These are phyloP conservation scores for Aspergillus fijiensis DNA, from an alignment of 2,329 filamentous ascomycete genomes.

Conservation along the genomic window DNA sequence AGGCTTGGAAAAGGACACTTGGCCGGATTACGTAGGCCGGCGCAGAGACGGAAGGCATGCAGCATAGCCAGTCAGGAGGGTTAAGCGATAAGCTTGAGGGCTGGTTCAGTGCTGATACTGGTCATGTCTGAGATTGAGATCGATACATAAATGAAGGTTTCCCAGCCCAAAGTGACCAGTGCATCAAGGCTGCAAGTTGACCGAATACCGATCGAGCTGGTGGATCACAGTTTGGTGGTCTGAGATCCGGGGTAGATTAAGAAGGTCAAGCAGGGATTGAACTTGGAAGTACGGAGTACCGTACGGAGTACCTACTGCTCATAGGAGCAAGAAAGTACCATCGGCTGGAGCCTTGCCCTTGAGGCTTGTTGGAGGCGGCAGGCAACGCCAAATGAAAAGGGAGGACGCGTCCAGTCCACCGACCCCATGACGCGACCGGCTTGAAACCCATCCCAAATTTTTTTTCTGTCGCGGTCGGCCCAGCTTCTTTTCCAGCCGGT, in stretches of 20 bases:
- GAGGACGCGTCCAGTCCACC: not conserved
- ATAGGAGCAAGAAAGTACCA: too few species aligned
- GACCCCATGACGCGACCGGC: slow-evolving; percentile 9
- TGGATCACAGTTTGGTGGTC: slow-evolving; percentile 1
- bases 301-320: too few species aligned
- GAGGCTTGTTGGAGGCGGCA: not conserved
- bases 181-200: not conserved
- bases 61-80: not conserved
- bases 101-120: not conserved
- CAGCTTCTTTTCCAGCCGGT: not conserved
- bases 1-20: not conserved
- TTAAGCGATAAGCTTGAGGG: not conserved
- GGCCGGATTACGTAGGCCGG: slow-evolving; percentile 5
- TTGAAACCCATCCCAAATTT: not conserved
- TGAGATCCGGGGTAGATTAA: slow-evolving; percentile 8
- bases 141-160: not conserved
- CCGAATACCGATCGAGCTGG: not conserved
- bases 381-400: slow-evolving; percentile 6
- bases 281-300: too few species aligned
- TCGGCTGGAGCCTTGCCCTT: too few species aligned
- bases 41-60: not conserved
- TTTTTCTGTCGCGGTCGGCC: not conserved
- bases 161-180: not conserved
- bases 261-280: not conserved
- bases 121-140: not conserved